phyloP scores from a whole-genome alignment of 805 yeast species.

The Wickerhamiella dianesei region DNA sequence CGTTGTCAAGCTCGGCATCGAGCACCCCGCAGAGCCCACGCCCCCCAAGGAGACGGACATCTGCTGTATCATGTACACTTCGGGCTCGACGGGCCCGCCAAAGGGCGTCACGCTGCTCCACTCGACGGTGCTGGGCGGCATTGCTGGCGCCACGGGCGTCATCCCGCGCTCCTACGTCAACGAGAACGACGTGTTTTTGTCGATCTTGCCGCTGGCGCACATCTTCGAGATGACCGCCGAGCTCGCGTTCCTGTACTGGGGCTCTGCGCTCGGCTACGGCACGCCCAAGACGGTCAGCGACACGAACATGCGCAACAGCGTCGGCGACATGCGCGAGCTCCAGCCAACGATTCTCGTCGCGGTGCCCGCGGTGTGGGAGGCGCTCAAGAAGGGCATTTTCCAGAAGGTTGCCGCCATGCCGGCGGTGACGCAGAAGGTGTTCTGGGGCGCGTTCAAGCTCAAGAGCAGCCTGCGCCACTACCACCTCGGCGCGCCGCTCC shows the following conservation, averaged over 20 bases:
- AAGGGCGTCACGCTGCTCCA: constrained; percentile 68
- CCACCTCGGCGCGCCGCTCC: constrained; percentile 63
- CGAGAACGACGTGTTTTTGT: constrained; percentile 57
- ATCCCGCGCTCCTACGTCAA: constrained; percentile 40
- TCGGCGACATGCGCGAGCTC: constrained; percentile 76
- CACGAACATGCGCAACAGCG: constrained; percentile 65
- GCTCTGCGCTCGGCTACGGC: constrained; percentile 80
- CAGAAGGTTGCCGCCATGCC: constrained; percentile 60
- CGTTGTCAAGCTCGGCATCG: constrained; percentile 47
- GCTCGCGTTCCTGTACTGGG: constrained; percentile 72
- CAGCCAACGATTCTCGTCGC: constrained; percentile 94
- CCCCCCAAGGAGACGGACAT: constrained; percentile 46
- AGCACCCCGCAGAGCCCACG: constrained; percentile 29
- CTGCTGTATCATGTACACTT: constrained; percentile 74
- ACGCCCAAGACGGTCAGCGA: constrained; percentile 83
- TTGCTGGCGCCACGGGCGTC: constrained; percentile 64
- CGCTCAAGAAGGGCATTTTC: constrained; percentile 81
- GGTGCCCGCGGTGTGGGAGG: constrained; percentile 98
- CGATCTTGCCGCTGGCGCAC: constrained; percentile 91
- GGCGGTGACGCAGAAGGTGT: constrained; percentile 54
- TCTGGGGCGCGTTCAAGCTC: constrained; percentile 77
- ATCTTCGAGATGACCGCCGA: constrained; percentile 89
- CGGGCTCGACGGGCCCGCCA: constrained; percentile 77
- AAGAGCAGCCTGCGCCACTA: constrained; percentile 50
- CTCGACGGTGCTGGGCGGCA: constrained; percentile 62